Percentiles rank a stretch among this genome's conserved stretches.
phyloP scores from a whole-genome alignment of 179 eudicot genomes.

The Amaranthus tricolor region DNA sequence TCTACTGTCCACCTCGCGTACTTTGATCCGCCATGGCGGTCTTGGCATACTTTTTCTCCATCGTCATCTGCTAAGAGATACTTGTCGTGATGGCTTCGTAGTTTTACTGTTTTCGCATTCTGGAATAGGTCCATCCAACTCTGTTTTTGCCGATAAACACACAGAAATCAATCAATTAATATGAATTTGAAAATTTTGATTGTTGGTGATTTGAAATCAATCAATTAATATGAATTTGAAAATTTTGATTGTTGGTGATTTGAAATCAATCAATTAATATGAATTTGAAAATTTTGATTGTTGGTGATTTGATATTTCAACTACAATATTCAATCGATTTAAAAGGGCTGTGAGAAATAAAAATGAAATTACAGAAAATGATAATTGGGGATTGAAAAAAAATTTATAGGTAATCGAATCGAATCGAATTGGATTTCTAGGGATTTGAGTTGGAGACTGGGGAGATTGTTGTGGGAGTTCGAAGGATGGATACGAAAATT shows the following conservation, averaged over 20 bases:
- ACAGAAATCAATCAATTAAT: not conserved
- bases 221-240: not conserved
- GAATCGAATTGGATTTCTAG: not conserved
- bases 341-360: no score
- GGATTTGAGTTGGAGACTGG: not conserved
- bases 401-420: not conserved
- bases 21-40: constrained; percentile 34
- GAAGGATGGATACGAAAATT: not conserved
- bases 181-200: not conserved
- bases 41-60: constrained; percentile 46
- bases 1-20: constrained; percentile 56
- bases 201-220: not conserved
- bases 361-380: no score
- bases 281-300: no score
- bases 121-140: constrained; percentile 51
- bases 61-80: constrained; percentile 54
- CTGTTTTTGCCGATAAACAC: not conserved
- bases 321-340: not conserved
- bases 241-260: not conserved
- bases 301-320: no score
- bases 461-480: not conserved
- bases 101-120: constrained; percentile 51
- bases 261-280: not conserved
- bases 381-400: no score
- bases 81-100: constrained; percentile 55